Evolutionary conservation across 148 eudicot genomes (phyloP).

Genomic region (Euryodendron excelsum): DNA sequence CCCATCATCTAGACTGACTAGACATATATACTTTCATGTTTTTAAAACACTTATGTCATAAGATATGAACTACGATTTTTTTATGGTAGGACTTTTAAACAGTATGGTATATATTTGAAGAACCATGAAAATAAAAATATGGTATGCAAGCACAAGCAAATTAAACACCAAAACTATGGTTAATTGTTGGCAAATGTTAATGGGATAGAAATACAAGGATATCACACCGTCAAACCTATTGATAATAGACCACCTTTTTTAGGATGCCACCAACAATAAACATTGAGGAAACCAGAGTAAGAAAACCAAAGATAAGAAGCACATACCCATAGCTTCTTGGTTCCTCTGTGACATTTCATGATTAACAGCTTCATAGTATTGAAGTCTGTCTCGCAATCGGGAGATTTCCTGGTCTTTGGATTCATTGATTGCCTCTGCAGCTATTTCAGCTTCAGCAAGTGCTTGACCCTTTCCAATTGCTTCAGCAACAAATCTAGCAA

Average conservation of each 20-base stretch:
- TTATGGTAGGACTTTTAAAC: too few species aligned
- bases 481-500: constrained; percentile 45
- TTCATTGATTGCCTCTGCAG: constrained; percentile 35
- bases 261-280: background rate
- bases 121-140: background rate
- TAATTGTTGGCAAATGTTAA: background rate
- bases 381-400: constrained; percentile 41
- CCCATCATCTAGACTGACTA: background rate
- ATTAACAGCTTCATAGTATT: constrained; percentile 49
- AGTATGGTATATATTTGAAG: background rate
- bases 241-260: background rate
- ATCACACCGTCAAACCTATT: background rate
- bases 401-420: constrained; percentile 51
- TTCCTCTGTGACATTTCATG: constrained; percentile 57
- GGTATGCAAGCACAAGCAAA: background rate
- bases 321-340: constrained; percentile 50
- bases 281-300: background rate
- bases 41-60: background rate
- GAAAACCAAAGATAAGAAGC: background rate
- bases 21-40: background rate
- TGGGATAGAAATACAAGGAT: background rate
- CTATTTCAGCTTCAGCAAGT: constrained; percentile 45
- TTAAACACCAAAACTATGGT: background rate
- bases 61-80: background rate
- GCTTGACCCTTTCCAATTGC: constrained; percentile 48